phyloP scores from a whole-genome alignment of 2,329 filamentous ascomycete genomes.

The Aureobasidium zeae region DNA sequence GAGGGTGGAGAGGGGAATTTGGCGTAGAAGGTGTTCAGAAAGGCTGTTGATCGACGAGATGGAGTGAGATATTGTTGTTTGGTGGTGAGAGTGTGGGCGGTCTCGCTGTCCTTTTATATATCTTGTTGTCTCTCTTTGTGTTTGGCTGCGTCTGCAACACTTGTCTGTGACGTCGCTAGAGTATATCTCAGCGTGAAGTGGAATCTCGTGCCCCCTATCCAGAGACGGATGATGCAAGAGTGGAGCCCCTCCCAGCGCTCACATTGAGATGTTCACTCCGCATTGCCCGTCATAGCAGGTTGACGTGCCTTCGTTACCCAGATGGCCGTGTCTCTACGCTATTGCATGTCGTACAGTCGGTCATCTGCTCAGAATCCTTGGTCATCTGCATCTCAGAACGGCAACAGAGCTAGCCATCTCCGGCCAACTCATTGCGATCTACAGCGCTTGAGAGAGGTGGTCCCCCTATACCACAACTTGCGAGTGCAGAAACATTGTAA shows the following conservation, averaged over 20 bases:
- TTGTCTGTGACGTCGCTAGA: too few species aligned
- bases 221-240: neutral
- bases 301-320: neutral
- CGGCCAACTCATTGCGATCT: neutral
- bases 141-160: too few species aligned
- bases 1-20: neutral
- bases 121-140: too few species aligned
- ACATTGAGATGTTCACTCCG: slow-evolving; percentile 5
- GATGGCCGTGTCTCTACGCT: neutral
- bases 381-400: neutral
- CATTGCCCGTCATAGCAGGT: neutral
- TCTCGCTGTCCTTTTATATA: neutral
- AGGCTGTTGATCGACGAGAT: neutral
- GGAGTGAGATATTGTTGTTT: too few species aligned
- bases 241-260: neutral
- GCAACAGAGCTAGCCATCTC: neutral
- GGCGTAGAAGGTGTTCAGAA: neutral
- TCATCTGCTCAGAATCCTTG: neutral
- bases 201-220: neutral
- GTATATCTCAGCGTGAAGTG: neutral
- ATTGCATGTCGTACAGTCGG: neutral
- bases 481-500: neutral
- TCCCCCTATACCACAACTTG: too few species aligned
- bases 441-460: too few species aligned
- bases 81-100: neutral